Conservation (phyloP, 75 land plant genomes). For the Adiantum capillusveneris region DNA sequence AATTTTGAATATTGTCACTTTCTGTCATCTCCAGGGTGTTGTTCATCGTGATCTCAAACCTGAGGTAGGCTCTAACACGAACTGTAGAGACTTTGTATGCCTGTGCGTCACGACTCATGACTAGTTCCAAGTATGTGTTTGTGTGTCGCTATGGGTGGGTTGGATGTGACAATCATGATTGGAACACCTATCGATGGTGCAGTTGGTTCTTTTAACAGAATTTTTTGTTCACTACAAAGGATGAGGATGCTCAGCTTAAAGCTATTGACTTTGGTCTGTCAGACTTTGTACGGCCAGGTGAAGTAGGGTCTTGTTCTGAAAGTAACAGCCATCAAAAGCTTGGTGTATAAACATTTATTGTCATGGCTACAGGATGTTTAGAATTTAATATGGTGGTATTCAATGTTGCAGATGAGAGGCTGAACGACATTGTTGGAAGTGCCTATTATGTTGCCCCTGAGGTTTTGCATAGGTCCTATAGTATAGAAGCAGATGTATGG, state of each 20-base stretch:
- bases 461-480: slow-evolving; percentile 83
- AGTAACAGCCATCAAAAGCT: no score
- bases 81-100: neutral
- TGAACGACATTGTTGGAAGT: slow-evolving; percentile 79
- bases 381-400: no score
- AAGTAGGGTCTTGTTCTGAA: neutral
- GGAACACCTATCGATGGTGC: no score
- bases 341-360: no score
- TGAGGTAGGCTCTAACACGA: slow-evolving; percentile 41
- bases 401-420: slow-evolving; percentile 72
- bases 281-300: slow-evolving; percentile 96
- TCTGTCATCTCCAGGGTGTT: slow-evolving; percentile 95
- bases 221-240: slow-evolving; percentile 64
- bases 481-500: slow-evolving; percentile 93
- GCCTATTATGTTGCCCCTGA: slow-evolving; percentile 51
- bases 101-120: neutral
- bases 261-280: slow-evolving; percentile 92
- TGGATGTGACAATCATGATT: no score
- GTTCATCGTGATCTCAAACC: slow-evolving; percentile 96
- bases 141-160: no score
- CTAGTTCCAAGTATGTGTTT: neutral
- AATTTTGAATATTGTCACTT: slow-evolving; percentile 76
- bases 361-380: no score
- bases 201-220: slow-evolving; percentile 32
- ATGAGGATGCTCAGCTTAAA: slow-evolving; percentile 62